These are phyloP conservation scores for Clarireedia sp. DNA, from an alignment of 2,329 filamentous ascomycete genomes.

Conservation along the genomic window DNA sequence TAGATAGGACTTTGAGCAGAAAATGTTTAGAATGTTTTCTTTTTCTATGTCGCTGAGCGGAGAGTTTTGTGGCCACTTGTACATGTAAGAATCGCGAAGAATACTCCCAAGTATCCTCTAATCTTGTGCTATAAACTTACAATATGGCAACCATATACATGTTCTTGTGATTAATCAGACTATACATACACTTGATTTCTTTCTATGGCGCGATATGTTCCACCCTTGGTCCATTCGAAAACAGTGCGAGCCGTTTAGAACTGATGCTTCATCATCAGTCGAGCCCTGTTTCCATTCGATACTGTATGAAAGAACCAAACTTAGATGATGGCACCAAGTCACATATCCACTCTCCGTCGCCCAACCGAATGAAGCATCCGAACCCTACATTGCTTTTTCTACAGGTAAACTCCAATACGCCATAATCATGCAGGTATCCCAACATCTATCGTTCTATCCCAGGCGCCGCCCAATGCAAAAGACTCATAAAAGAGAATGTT, in stretches of 20 bases:
- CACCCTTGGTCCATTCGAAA: too few species aligned
- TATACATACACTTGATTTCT: too few species aligned
- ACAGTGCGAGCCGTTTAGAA: too few species aligned
- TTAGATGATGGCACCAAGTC: background rate
- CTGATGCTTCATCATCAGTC: too few species aligned
- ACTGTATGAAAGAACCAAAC: too few species aligned
- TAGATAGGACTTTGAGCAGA: background rate
- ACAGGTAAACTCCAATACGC: constrained; percentile 4
- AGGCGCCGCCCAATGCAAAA: constrained; percentile 6
- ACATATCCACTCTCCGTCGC: background rate
- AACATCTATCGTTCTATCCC: constrained; percentile 3
- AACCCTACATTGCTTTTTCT: background rate
- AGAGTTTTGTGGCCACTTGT: background rate
- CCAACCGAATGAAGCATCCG: background rate
- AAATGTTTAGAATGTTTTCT: background rate
- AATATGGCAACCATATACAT: too few species aligned
- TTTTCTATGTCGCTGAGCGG: background rate
- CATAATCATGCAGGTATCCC: background rate
- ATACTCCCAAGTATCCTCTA: too few species aligned
- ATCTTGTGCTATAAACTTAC: too few species aligned
- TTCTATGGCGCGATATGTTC: too few species aligned
- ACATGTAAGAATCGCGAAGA: too few species aligned
- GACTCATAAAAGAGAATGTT: background rate
- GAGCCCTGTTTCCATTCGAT: too few species aligned
- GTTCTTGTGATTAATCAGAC: too few species aligned